These are phyloP conservation scores for Arthromyces matolae DNA, from an alignment of 768 basidiomycete genomes.

Conservation along the genomic window DNA sequence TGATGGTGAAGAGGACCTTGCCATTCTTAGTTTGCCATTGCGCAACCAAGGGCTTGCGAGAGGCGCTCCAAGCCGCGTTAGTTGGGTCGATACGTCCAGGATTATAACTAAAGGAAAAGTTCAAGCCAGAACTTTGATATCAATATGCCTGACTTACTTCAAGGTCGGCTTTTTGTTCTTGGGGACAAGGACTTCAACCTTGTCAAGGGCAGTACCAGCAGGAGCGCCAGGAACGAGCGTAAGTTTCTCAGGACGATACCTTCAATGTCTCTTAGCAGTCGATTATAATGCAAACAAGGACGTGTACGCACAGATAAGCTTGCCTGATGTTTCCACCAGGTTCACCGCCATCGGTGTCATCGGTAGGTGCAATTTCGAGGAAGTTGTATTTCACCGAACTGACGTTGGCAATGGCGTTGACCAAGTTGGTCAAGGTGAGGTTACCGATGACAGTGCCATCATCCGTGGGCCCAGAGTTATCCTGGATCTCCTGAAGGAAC, in stretches of 20 bases:
- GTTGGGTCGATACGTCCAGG: slow-evolving; percentile 61
- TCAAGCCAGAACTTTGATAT: neutral
- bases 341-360: slow-evolving; percentile 55
- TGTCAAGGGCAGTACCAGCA: slow-evolving; percentile 45
- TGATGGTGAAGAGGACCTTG: slow-evolving; percentile 51
- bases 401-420: slow-evolving; percentile 41
- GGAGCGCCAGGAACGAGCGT: slow-evolving; percentile 42
- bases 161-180: slow-evolving; percentile 32
- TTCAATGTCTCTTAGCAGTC: slow-evolving; percentile 6
- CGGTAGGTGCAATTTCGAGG: slow-evolving; percentile 46
- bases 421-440: slow-evolving; percentile 47
- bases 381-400: slow-evolving; percentile 46
- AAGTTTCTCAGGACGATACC: slow-evolving; percentile 49
- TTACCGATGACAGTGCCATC: slow-evolving; percentile 54
- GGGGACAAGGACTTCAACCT: slow-evolving; percentile 34
- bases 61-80: slow-evolving; percentile 49
- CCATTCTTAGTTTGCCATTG: slow-evolving; percentile 48
- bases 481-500: slow-evolving; percentile 64
- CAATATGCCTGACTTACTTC: slow-evolving; percentile 30
- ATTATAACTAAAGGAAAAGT: slow-evolving; percentile 43
- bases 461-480: slow-evolving; percentile 49
- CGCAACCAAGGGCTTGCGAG: slow-evolving; percentile 59
- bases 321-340: slow-evolving; percentile 64
- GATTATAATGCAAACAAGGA: neutral
- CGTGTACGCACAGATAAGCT: slow-evolving; percentile 50